Percentiles rank a stretch among this genome's conserved stretches.
These are phyloP conservation scores for Aspergillus clavatus DNA, from an alignment of 2,329 filamentous ascomycete species.

Conservation along the genomic window DNA sequence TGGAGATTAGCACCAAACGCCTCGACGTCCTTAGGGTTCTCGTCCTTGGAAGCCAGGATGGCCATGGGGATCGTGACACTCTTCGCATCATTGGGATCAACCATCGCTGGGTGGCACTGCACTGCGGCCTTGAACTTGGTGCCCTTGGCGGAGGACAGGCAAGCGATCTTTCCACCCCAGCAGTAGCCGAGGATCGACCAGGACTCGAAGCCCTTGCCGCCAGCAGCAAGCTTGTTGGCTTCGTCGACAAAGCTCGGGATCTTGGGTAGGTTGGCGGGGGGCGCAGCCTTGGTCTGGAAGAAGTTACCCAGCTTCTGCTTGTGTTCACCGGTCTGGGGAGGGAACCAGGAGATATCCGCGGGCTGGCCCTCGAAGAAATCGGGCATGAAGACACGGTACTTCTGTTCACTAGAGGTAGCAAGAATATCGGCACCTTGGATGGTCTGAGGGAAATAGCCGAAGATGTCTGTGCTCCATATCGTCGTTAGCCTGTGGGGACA, in stretches of 20 bases:
- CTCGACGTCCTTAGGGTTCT: conserved; percentile 47
- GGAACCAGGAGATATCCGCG: conserved; percentile 57
- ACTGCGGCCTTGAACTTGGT: conserved; percentile 55
- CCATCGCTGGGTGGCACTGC: conserved; percentile 56
- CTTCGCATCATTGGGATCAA: conserved; percentile 54
- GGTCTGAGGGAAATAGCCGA: conserved; percentile 60
- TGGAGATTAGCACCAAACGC: conserved; percentile 37
- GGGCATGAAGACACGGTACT: conserved; percentile 84
- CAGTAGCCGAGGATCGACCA: conserved; percentile 61
- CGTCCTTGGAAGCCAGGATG: conserved; percentile 55
- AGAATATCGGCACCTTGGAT: conserved; percentile 61
- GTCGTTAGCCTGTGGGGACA: background rate
- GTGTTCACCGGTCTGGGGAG: conserved; percentile 57
- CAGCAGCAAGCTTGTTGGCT: conserved; percentile 44
- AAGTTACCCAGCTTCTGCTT: conserved; percentile 56
- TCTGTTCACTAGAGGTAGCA: conserved; percentile 53
- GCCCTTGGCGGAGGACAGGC: conserved; percentile 47
- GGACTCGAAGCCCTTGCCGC: conserved; percentile 40
- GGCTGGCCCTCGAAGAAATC: conserved; percentile 83
- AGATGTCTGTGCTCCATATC: conserved; percentile 49
- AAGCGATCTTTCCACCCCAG: conserved; percentile 57
- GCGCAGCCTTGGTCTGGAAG: conserved; percentile 53
- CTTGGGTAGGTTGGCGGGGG: conserved; percentile 53
- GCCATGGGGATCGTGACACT: conserved; percentile 54
- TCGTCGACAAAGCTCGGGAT: conserved; percentile 54